Base-by-base conservation (phyloP, 768 basidiomycete genomes). In the Pleurotus pulmonarius region DNA sequence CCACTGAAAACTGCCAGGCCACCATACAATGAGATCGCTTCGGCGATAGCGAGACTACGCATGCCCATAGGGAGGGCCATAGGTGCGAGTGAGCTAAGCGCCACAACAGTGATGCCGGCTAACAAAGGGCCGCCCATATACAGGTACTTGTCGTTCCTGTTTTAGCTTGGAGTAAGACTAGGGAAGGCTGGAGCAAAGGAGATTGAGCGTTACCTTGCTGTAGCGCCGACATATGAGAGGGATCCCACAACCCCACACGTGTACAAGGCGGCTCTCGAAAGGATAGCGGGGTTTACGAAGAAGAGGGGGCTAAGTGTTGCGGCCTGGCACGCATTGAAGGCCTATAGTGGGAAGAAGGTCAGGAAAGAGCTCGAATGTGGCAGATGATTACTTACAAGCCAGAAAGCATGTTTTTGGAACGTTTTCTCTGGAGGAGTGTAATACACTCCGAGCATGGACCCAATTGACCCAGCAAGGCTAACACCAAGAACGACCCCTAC, bases 271-370 rank as follows among this genome's bases (percentile, higher is more conserved):
- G 93, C 93, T 26, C 93, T 85, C 15, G 88, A 87, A 49, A 96
- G 79, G 60, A 95, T 81, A 11, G 90, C 91, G 2, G 93, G 93
- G 64, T 78, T 86, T 46, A 94, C 70, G 79, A 95, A 94, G 75
- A 92, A 93, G n/a, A 96, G 68, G 2, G 93, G 93, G 59, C 88
- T 89, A 41, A 96, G 76, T 2, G 90, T 91, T 5, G 90, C 88
- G 5, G 90, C 90, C 73, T 95, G 93, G 67, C 83, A 91, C 3
- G 80, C 86, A 60, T 94, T 91, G 71, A 96, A 95, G 3, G 85
- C 86, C 88, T 91, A 56, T 3, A 5, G 13, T 37, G 46, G 22
- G 6, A 45, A 3, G 11, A n/a, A 53, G 16, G 46, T 60, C 39
- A 26, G 29, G 4, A 20, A 38, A 29, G 45, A 49, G 22, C 43